Conservation (phyloP, 305 asterid species). For the Fraxinus baroniana region DNA sequence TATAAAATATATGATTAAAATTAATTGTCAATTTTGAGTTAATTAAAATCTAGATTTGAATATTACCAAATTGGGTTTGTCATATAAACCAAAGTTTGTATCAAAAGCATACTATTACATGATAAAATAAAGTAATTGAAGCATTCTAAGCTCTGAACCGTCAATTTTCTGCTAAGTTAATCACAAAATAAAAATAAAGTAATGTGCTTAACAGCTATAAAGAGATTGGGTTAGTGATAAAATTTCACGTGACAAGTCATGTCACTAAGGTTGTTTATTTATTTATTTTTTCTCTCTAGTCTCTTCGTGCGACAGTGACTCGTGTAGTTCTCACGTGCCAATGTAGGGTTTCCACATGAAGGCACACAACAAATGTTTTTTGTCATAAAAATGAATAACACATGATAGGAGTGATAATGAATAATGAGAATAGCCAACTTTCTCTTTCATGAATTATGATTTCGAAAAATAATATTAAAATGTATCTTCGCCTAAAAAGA, state of each 20-base stretch:
- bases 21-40: no score
- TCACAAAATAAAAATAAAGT: background rate
- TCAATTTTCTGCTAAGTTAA: background rate
- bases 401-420: background rate
- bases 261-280: background rate
- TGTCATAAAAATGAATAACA: background rate
- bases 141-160: background rate
- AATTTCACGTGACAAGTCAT: background rate
- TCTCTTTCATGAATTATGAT: background rate
- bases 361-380: background rate
- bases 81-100: no score
- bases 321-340: background rate
- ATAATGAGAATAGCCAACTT: background rate
- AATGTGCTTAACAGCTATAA: background rate
- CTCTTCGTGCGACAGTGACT: background rate
- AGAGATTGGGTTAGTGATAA: background rate
- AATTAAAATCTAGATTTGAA: no score
- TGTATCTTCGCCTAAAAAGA: background rate
- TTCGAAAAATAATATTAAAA: background rate
- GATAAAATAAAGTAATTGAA: background rate
- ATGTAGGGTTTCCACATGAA: background rate
- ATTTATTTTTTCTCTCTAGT: background rate
- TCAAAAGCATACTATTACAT: no score
- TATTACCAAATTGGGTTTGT: no score
- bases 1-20: no score